Percentiles rank a stretch among this genome's conserved stretches.
phyloP scores from a whole-genome alignment of 2,329 filamentous ascomycete species.

The Colletotrichum sp. region DNA sequence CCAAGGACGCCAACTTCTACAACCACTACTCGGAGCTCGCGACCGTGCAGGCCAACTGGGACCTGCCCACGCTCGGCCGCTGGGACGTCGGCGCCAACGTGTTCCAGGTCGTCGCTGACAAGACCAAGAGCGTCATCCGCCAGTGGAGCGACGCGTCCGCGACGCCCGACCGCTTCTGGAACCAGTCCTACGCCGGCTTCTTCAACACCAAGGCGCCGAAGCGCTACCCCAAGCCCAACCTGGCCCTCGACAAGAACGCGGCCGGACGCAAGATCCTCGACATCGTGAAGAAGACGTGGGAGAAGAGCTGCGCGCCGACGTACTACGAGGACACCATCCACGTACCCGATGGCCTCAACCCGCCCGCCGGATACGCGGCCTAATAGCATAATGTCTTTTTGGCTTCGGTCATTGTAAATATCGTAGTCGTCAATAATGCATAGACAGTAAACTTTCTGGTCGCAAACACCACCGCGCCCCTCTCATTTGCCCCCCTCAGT shows the following conservation, averaged over 20 bases:
- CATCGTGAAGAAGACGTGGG: constrained; percentile 42
- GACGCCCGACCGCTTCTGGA: constrained; percentile 52
- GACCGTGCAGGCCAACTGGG: constrained; percentile 74
- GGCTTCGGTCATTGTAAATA: not conserved
- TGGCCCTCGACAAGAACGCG: constrained; percentile 33
- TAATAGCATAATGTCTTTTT: not conserved
- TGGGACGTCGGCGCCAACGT: constrained; percentile 77
- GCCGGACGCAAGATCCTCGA: constrained; percentile 39
- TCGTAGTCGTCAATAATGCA: not conserved
- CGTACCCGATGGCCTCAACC: constrained; percentile 46
- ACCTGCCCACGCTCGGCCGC: constrained; percentile 70
- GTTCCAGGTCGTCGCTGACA: constrained; percentile 63
- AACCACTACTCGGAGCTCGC: constrained; percentile 74
- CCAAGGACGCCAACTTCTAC: constrained; percentile 72
- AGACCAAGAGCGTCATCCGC: constrained; percentile 61
- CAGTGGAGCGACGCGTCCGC: constrained; percentile 35
- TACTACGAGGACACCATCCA: constrained; percentile 47
- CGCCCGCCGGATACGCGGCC: constrained; percentile 40
- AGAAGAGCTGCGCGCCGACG: constrained; percentile 37
- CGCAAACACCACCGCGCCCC: not conserved
- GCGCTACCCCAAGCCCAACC: constrained; percentile 44
- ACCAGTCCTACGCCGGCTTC: constrained; percentile 57
- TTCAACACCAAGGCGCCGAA: constrained; percentile 44
- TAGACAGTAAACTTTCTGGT: not conserved
- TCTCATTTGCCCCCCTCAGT: not conserved